These are phyloP conservation scores for Zizania palustris DNA, from an alignment of 202 grass and related monocot species.

Conservation along the genomic window DNA sequence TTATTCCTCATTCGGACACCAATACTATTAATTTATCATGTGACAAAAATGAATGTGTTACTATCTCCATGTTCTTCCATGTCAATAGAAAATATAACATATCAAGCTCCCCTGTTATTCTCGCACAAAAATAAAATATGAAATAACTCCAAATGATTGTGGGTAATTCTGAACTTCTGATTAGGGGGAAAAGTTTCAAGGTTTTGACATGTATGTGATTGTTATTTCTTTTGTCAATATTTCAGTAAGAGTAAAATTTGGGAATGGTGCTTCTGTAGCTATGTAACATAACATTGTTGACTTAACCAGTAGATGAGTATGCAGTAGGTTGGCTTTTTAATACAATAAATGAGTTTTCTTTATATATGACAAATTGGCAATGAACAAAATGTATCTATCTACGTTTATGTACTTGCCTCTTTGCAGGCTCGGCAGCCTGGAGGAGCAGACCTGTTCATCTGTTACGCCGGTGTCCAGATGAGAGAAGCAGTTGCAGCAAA, in stretches of 20 bases:
- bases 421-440: conserved; percentile 55
- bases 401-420: neutral
- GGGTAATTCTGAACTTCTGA: neutral
- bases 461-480: conserved; percentile 65
- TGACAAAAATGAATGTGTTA: neutral
- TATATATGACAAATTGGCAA: conserved; percentile 1
- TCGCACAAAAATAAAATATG: neutral
- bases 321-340: neutral
- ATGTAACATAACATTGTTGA: neutral
- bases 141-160: neutral
- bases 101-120: neutral
- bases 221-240: neutral
- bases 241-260: neutral
- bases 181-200: neutral
- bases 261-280: neutral
- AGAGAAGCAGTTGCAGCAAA: conserved; percentile 59
- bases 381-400: neutral
- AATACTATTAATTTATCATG: neutral
- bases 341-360: neutral
- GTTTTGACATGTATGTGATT: neutral
- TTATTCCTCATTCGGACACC: neutral
- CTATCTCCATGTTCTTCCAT: too few species aligned
- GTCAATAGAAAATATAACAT: too few species aligned
- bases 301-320: neutral
- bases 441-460: conserved; percentile 68